A percentile compares a stretch with the other conserved stretches of the same genome.
Evolutionary conservation across 1,284 basidiomycete genomes (phyloP).

Genomic region (Sporisorium scitamineum): DNA sequence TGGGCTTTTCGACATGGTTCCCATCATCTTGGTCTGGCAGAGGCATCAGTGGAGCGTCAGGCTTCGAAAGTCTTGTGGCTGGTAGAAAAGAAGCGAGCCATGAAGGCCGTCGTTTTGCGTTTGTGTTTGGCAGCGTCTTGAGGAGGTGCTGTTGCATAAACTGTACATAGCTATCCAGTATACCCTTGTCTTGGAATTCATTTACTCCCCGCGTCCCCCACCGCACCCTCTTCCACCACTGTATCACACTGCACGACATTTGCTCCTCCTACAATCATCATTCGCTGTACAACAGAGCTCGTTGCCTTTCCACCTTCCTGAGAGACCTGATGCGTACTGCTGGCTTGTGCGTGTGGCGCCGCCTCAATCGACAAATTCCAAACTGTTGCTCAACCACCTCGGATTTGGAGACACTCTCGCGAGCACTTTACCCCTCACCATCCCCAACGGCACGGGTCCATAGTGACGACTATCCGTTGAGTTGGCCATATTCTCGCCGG

Average conservation of each 20-base stretch:
- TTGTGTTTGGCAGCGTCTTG: too few relatives aligned
- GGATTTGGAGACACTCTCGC: constrained; percentile 72
- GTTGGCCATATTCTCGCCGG: constrained; percentile 86
- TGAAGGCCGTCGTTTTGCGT: not conserved
- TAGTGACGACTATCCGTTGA: constrained; percentile 90
- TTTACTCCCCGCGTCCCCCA: not conserved
- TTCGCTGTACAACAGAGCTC: too few relatives aligned
- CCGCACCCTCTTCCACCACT: too few relatives aligned
- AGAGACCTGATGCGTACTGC: too few relatives aligned
- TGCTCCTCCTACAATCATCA: too few relatives aligned
- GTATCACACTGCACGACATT: too few relatives aligned
- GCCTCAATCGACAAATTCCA: constrained; percentile 17
- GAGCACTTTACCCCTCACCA: constrained; percentile 81
- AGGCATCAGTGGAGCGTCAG: constrained; percentile 65
- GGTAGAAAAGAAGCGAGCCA: constrained; percentile 3
- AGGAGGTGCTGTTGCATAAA: not conserved
- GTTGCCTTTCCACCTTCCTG: too few relatives aligned
- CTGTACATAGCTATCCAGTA: not conserved
- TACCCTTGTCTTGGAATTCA: not conserved
- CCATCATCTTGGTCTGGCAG: constrained; percentile 87
- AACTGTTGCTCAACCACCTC: constrained; percentile 32
- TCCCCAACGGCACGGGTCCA: constrained; percentile 87
- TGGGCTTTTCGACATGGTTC: constrained; percentile 85
- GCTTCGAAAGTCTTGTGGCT: constrained; percentile 29
- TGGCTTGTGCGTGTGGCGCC: not conserved